phyloP scores from a whole-genome alignment of 164 flowering plant genomes.

The Paratinospora sagittata region DNA sequence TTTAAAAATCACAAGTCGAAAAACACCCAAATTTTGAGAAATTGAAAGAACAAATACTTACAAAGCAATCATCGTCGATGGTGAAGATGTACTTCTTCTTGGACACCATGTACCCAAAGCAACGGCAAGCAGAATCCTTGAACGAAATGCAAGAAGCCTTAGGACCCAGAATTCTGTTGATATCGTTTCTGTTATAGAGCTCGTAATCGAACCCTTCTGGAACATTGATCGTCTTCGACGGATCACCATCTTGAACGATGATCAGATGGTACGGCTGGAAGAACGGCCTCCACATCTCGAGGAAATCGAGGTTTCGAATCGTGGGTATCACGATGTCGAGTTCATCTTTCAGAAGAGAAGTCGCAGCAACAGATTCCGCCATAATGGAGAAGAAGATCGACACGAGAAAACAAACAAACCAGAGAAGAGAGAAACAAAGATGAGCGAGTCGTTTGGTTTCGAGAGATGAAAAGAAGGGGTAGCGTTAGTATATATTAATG shows the following conservation, averaged over 20 bases:
- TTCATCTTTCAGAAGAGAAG: conserved; percentile 63
- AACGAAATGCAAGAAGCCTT: conserved; percentile 85
- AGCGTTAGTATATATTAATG: neutral
- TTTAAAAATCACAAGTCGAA: too few species aligned
- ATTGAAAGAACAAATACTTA: conserved; percentile 29
- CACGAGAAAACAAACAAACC: too few species aligned
- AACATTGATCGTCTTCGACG: conserved; percentile 53
- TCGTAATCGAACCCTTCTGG: conserved; percentile 94
- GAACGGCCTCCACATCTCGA: conserved; percentile 88
- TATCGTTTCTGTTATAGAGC: conserved; percentile 71
- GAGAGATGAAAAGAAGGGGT: neutral
- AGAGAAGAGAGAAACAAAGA: neutral
- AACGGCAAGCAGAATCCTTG: conserved; percentile 86
- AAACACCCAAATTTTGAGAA: neutral
- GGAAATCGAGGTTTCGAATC: conserved; percentile 71
- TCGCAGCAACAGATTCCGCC: conserved; percentile 18
- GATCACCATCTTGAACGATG: conserved; percentile 86
- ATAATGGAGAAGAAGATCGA: neutral
- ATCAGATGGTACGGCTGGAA: conserved; percentile 69
- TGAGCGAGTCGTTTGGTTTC: neutral
- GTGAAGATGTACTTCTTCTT: conserved; percentile 90
- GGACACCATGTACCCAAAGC: conserved; percentile 83
- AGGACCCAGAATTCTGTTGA: conserved; percentile 68
- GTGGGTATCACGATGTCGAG: conserved; percentile 84
- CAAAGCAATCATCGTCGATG: conserved; percentile 89